Evolutionary conservation across 768 basidiomycete genomes (phyloP).

Genomic region (Mycena polygramma): DNA sequence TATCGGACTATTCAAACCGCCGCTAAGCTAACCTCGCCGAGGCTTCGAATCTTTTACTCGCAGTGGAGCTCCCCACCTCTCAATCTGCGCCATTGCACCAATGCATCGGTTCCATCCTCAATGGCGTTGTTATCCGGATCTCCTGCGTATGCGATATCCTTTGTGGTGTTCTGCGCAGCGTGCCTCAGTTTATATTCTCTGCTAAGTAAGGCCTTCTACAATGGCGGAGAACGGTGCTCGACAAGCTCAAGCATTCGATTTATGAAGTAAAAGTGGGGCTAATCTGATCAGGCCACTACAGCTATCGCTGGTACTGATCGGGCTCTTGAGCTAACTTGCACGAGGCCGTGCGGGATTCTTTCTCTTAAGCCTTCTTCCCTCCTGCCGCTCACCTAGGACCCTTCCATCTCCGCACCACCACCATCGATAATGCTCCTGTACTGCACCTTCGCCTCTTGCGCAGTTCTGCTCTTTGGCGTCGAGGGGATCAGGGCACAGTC

Average conservation of each 20-base stretch:
- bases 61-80: no score
- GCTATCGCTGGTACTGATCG: not conserved
- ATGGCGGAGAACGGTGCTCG: not conserved
- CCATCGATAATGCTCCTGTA: not conserved
- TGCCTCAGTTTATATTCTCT: no score
- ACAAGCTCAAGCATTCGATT: not conserved
- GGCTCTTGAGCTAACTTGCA: not conserved
- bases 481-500: not conserved
- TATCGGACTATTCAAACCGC: no score
- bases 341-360: conserved; percentile 6
- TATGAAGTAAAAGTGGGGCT: not conserved
- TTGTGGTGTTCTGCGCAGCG: no score
- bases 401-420: conserved; percentile 1
- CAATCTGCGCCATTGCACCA: no score
- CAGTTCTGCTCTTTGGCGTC: not conserved
- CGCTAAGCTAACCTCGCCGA: no score
- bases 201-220: not conserved
- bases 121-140: no score
- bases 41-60: no score
- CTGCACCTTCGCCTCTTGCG: not conserved
- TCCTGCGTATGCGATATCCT: no score
- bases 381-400: not conserved
- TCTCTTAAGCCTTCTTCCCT: conserved; percentile 9
- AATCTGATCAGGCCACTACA: not conserved
- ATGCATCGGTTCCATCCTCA: no score